These are phyloP conservation scores for Pleurotus tuoliensis DNA, from an alignment of 768 basidiomycete species.

Conservation along the genomic window DNA sequence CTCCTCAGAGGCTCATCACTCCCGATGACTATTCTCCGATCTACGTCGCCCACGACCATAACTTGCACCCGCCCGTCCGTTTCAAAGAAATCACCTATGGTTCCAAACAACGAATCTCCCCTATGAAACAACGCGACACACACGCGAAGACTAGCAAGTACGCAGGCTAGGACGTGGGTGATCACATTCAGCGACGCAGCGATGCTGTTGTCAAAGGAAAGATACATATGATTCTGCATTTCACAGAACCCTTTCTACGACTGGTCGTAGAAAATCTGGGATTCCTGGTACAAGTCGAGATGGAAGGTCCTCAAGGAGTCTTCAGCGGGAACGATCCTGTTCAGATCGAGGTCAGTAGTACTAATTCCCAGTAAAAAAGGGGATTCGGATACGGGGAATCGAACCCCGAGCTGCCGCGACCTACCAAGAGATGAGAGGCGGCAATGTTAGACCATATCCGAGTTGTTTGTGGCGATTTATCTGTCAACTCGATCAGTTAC, in stretches of 20 bases:
- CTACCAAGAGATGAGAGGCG: slow-evolving; percentile 37
- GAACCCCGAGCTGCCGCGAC: slow-evolving; percentile 55
- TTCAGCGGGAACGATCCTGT: too few species aligned
- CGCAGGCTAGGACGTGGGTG: slow-evolving; percentile 3
- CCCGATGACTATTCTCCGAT: slow-evolving; percentile 8
- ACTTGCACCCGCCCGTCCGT: too few species aligned
- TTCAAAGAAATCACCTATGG: too few species aligned
- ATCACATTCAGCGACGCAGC: slow-evolving; percentile 6
- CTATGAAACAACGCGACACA: slow-evolving; percentile 9
- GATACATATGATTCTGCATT: slow-evolving; percentile 7
- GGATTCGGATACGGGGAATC: slow-evolving; percentile 40
- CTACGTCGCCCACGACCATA: not conserved
- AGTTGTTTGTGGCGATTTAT: not conserved
- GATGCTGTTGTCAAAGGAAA: slow-evolving; percentile 12
- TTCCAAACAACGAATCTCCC: not conserved
- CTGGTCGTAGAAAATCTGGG: slow-evolving; percentile 12
- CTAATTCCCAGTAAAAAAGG: too few species aligned
- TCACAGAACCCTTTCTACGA: slow-evolving; percentile 11
- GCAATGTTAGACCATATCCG: slow-evolving; percentile 57
- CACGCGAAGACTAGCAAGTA: slow-evolving; percentile 6
- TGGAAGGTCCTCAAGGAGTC: not conserved
- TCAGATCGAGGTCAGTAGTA: too few species aligned
- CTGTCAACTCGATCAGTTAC: too few species aligned
- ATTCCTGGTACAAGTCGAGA: slow-evolving; percentile 13
- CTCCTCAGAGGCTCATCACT: slow-evolving; percentile 3